Percentiles rank a stretch among this genome's conserved stretches.
Conservation (phyloP, 352 stramenopile genomes). For the Saprolegnia diclina region DNA sequence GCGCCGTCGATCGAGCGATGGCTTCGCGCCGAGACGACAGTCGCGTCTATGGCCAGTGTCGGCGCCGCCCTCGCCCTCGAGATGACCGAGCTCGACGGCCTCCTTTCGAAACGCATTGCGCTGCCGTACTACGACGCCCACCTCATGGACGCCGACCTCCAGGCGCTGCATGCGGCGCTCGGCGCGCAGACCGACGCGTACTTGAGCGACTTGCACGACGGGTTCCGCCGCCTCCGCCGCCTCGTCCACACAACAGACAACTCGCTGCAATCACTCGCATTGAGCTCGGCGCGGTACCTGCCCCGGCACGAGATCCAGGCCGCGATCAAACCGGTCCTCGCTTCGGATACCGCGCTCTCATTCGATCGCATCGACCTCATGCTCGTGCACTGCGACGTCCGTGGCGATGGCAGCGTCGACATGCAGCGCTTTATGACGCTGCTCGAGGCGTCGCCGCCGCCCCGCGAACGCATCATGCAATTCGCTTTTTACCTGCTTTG, state of each 20-base stretch:
- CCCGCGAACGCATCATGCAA: conserved; percentile 38
- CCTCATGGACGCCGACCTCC: not conserved
- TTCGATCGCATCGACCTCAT: not conserved
- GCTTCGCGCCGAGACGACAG: not conserved
- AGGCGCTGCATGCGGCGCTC: conserved; percentile 11
- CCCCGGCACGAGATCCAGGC: not conserved
- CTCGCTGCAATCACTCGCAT: not conserved
- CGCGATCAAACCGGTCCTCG: not conserved
- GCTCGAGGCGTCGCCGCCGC: conserved; percentile 35
- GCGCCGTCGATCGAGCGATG: not conserved
- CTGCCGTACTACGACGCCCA: conserved; percentile 1
- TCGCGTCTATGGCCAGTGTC: not conserved
- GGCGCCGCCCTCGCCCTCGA: not conserved
- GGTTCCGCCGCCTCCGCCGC: conserved; percentile 1
- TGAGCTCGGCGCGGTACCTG: not conserved
- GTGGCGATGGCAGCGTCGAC: conserved; percentile 5
- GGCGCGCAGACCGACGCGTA: not conserved
- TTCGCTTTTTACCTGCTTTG: conserved; percentile 57
- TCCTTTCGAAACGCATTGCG: not conserved
- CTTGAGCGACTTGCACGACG: conserved; percentile 5
- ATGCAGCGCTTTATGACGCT: conserved; percentile 36
- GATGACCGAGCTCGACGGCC: not conserved
- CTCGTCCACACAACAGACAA: not conserved
- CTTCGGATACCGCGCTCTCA: not conserved
- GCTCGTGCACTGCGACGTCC: conserved; percentile 19